Evolutionary conservation across 148 eudicot species (phyloP).

Genomic region (Cornus florida): DNA sequence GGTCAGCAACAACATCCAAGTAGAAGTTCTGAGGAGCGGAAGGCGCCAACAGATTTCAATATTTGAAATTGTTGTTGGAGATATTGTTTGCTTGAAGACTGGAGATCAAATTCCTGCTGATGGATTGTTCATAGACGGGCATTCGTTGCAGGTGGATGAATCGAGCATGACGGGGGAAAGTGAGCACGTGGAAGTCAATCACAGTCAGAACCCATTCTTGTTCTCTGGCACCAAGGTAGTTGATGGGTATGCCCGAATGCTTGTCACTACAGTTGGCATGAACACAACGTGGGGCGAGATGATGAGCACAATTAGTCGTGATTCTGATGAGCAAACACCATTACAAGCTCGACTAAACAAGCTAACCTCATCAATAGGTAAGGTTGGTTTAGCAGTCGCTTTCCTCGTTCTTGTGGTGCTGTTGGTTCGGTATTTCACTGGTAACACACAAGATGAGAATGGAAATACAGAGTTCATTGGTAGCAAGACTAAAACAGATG

Average conservation of each 20-base stretch:
- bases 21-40: conserved; percentile 21
- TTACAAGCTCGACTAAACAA: conserved; percentile 3
- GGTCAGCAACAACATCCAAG: conserved; percentile 7
- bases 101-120: conserved; percentile 27
- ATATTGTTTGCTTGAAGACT: conserved; percentile 17
- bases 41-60: conserved; percentile 17
- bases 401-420: conserved; percentile 1
- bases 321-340: background rate
- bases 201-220: conserved; percentile 6
- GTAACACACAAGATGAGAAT: background rate
- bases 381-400: conserved; percentile 12
- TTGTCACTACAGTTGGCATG: conserved; percentile 26
- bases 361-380: conserved; percentile 5
- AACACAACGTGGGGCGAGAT: conserved; percentile 16
- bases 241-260: conserved; percentile 17
- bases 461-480: conserved; percentile 6
- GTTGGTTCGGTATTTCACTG: conserved; percentile 16
- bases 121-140: conserved; percentile 12
- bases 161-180: conserved; percentile 11
- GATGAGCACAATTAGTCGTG: background rate
- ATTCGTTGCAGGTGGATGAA: conserved; percentile 10
- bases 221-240: conserved; percentile 17
- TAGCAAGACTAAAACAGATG: background rate
- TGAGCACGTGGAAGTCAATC: background rate
- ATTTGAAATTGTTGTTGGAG: conserved; percentile 35